Conservation (phyloP, 345 rosid species). For the Melaleuca alternifolia region DNA sequence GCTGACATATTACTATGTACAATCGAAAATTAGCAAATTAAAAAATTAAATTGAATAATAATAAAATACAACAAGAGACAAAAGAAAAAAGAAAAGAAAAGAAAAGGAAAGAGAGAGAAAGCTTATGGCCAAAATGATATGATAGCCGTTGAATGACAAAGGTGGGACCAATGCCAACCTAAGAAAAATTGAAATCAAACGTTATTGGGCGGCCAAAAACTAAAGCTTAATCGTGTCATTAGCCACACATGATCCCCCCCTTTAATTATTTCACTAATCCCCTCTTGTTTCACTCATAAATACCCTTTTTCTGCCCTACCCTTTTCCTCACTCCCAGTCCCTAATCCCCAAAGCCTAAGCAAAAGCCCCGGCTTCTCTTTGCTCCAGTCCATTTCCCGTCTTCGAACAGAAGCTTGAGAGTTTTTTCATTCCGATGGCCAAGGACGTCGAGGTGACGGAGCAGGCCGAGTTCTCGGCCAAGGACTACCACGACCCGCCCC, state of each 20-base stretch:
- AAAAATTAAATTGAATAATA: background rate
- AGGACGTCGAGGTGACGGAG: slow-evolving; percentile 26
- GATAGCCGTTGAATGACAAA: background rate
- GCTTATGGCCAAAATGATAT: background rate
- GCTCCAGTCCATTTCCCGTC: no score
- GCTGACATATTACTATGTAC: background rate
- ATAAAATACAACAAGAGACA: no score
- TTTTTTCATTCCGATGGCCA: background rate
- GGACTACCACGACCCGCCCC: slow-evolving; percentile 74
- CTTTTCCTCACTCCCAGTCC: background rate
- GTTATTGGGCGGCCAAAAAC: slow-evolving; percentile 1
- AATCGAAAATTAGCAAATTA: background rate
- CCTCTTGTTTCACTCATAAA: background rate
- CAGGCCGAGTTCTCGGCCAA: slow-evolving; percentile 35
- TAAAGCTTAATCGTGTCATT: background rate
- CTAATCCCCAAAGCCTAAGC: background rate
- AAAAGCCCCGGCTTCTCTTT: background rate
- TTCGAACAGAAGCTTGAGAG: background rate
- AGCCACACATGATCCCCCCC: background rate
- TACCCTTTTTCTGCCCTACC: background rate
- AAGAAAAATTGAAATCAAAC: background rate
- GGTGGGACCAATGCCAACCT: background rate
- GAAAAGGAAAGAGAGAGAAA: background rate
- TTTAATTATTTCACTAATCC: background rate
- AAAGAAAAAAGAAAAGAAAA: background rate